Evolutionary conservation across 2,329 filamentous ascomycete species (phyloP).

Genomic region (Rhinocladiella similis): DNA sequence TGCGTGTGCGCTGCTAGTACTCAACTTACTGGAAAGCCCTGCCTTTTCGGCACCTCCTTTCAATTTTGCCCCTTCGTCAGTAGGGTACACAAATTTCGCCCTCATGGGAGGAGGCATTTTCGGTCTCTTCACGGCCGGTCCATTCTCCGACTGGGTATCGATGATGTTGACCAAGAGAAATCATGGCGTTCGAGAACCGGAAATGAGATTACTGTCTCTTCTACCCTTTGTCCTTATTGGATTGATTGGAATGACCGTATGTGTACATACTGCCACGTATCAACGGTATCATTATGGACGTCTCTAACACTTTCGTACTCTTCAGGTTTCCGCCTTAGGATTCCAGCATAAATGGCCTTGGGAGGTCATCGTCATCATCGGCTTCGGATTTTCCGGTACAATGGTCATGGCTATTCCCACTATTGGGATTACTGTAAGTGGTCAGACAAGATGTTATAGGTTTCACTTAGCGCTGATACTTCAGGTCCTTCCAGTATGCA

Average conservation of each 20-base stretch:
- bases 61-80: constrained; percentile 19
- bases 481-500: constrained; percentile 45
- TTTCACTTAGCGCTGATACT: neutral
- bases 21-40: no score
- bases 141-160: constrained; percentile 56
- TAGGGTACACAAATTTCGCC: constrained; percentile 59
- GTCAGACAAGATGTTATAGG: neutral
- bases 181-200: constrained; percentile 56
- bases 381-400: constrained; percentile 55
- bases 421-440: constrained; percentile 46
- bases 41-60: no score
- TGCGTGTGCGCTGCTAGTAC: no score
- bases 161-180: constrained; percentile 53
- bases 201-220: constrained; percentile 58
- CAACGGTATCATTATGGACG: no score
- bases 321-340: constrained; percentile 37
- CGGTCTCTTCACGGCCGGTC: constrained; percentile 55
- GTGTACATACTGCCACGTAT: no score
- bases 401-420: constrained; percentile 60
- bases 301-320: no score
- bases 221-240: constrained; percentile 58
- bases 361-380: constrained; percentile 57
- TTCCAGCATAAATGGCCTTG: constrained; percentile 54
- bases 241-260: constrained; percentile 52
- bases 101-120: constrained; percentile 55